Percentiles rank a stretch among this genome's conserved stretches.
These are phyloP conservation scores for Emergomyces pasteurianus DNA, from an alignment of 2,329 filamentous ascomycete species.

Conservation along the genomic window DNA sequence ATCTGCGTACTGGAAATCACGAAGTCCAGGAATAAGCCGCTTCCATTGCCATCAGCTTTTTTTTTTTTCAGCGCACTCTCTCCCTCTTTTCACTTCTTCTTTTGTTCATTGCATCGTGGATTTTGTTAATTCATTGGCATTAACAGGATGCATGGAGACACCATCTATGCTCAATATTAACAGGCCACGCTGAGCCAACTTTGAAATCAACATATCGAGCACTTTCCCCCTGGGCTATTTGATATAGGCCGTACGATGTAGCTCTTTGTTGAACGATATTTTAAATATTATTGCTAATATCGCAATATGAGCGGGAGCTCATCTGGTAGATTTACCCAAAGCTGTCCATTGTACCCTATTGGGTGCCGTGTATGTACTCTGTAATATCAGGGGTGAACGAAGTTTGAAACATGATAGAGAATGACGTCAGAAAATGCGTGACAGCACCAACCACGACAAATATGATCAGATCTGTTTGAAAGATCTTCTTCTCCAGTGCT, in stretches of 20 bases:
- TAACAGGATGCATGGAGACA: too few relatives aligned
- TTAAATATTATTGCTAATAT: neutral
- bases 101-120: neutral
- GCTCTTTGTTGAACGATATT: neutral
- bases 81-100: neutral
- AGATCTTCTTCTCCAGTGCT: neutral
- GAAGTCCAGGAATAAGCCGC: neutral
- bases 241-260: neutral
- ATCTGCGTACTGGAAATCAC: neutral
- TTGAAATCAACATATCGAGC: neutral
- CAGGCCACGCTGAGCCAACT: too few relatives aligned
- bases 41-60: neutral
- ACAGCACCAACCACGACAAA: neutral
- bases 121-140: neutral
- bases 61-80: too few relatives aligned
- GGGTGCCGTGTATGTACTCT: too few relatives aligned
- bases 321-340: too few relatives aligned
- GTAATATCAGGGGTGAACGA: neutral
- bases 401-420: neutral
- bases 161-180: too few relatives aligned
- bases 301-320: too few relatives aligned
- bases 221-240: neutral
- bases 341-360: too few relatives aligned
- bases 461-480: neutral
- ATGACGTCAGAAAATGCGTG: neutral